Base-by-base conservation (phyloP, 352 stramenopile genomes). In the Pythium sp. region DNA sequence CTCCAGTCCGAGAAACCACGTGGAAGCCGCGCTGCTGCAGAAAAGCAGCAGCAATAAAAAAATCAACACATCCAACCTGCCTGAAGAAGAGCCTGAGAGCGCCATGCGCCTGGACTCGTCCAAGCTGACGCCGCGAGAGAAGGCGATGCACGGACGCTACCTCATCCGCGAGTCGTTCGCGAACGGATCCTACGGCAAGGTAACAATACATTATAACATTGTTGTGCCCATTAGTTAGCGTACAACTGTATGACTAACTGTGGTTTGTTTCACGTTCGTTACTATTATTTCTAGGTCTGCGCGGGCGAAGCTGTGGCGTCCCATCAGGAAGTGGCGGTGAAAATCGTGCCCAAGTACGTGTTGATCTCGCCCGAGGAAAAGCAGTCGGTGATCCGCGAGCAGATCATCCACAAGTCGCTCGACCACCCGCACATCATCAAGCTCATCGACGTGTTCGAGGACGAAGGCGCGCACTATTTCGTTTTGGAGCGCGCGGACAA, bases 271-370 rank as follows among this genome's bases (percentile, higher is more conserved):
- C 41, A 18, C 53, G 28, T 32, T 5, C 28, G 2, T 69, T 32
- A 24, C 22, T 60, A 0, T 32, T n/a, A 7, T 18, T 51, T 3
- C 12, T 32, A 70, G 65, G 79, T 89, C 6, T 89, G 82, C 60
- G 72, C 75, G 2, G 84, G 77, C 5, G 78, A 92, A 59, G 74
- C 75, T 22, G 70, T 82, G 20, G 59, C 74, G 26, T 90, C 82
- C 3, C 79, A 86, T 11, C 72, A 87, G 36, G 74, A 84, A 64
- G 74, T 92, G 18, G 84, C 83, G 7, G 79, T 92, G 59, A 92
- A 92, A 75, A 90, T 92, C 65, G 80, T 92, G 41, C 84, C 84
- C 43, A 92, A 92, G 72, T 80, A 80, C 72, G 79, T 92, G 58
- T 67, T 92, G 8, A 80, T 86, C 53, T 89, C 84, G 1, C 62